phyloP scores from a whole-genome alignment of 2,329 filamentous ascomycete species.

The Xylariaceae sp. region DNA sequence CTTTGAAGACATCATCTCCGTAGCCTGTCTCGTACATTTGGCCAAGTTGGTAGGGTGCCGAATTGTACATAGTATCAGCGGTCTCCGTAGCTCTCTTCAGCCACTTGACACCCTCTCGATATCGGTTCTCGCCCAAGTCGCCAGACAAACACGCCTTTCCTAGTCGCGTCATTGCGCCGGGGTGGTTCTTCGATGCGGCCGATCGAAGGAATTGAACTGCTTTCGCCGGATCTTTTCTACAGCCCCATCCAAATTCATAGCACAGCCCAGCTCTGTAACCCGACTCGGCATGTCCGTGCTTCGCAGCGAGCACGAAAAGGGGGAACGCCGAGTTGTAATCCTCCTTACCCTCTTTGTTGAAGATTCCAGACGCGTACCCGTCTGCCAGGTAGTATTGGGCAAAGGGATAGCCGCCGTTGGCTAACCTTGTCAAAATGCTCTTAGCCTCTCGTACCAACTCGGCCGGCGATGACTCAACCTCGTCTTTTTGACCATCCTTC shows the following conservation, averaged over 20 bases:
- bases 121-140: conserved; percentile 80
- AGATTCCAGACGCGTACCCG: conserved; percentile 87
- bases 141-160: conserved; percentile 85
- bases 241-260: conserved; percentile 98
- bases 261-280: conserved; percentile 89
- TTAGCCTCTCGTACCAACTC: conserved; percentile 82
- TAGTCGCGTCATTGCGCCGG: conserved; percentile 87
- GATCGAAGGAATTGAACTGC: conserved; percentile 90
- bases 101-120: conserved; percentile 93
- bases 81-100: conserved; percentile 87
- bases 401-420: conserved; percentile 88
- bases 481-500: conserved; percentile 27
- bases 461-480: conserved; percentile 47
- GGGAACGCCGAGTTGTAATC: conserved; percentile 90
- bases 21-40: conserved; percentile 88
- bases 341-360: conserved; percentile 80
- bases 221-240: conserved; percentile 80
- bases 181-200: conserved; percentile 88
- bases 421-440: conserved; percentile 77
- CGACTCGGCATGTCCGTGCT: conserved; percentile 95
- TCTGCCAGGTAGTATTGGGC: conserved; percentile 97
- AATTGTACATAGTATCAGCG: conserved; percentile 87
- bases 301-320: conserved; percentile 86
- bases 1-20: conserved; percentile 88
- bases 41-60: conserved; percentile 85